A percentile compares a stretch with the other conserved stretches of the same genome.
Evolutionary conservation across 2,329 filamentous ascomycete species (phyloP).

Genomic region (Neocatenulostroma microsporum): DNA sequence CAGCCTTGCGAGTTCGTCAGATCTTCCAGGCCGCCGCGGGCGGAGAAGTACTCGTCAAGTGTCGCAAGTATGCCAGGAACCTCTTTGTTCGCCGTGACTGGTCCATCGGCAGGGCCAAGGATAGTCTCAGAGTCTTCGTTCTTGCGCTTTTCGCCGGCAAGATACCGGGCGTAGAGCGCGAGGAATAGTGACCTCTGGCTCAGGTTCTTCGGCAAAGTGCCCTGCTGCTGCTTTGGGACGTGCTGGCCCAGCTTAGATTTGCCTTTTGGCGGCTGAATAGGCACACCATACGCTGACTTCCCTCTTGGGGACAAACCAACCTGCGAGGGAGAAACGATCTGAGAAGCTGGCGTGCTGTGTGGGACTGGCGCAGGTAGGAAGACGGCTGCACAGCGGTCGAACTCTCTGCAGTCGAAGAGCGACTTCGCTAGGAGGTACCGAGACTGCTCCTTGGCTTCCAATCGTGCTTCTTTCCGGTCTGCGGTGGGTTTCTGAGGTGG

Average conservation of each 20-base stretch:
- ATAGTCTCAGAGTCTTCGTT: slow-evolving; percentile 98
- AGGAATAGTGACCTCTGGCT: slow-evolving; percentile 92
- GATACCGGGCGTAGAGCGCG: slow-evolving; percentile 82
- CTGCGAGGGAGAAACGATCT: slow-evolving; percentile 37
- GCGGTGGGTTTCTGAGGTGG: slow-evolving; percentile 32
- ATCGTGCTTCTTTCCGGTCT: slow-evolving; percentile 63
- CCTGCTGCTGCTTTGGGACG: slow-evolving; percentile 28
- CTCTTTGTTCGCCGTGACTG: slow-evolving; percentile 77
- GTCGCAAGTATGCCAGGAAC: slow-evolving; percentile 66
- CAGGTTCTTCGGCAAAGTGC: slow-evolving; percentile 36
- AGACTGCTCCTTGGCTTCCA: slow-evolving; percentile 72
- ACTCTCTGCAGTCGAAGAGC: slow-evolving; percentile 91
- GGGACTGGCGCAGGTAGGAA: slow-evolving; percentile 60
- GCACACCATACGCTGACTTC: not conserved
- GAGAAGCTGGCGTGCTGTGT: slow-evolving; percentile 33
- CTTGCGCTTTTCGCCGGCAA: slow-evolving; percentile 91
- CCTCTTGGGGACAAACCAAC: slow-evolving; percentile 32
- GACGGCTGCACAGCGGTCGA: slow-evolving; percentile 82
- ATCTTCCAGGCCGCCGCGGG: slow-evolving; percentile 40
- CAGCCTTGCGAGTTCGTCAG: slow-evolving; percentile 60
- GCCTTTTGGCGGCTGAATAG: slow-evolving; percentile 15
- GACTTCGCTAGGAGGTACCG: slow-evolving; percentile 87
- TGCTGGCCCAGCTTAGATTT: slow-evolving; percentile 13
- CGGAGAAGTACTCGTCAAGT: slow-evolving; percentile 72
- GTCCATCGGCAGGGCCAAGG: slow-evolving; percentile 83